phyloP scores from a whole-genome alignment of 2,329 filamentous ascomycete species.

The Talaromyces sp. region DNA sequence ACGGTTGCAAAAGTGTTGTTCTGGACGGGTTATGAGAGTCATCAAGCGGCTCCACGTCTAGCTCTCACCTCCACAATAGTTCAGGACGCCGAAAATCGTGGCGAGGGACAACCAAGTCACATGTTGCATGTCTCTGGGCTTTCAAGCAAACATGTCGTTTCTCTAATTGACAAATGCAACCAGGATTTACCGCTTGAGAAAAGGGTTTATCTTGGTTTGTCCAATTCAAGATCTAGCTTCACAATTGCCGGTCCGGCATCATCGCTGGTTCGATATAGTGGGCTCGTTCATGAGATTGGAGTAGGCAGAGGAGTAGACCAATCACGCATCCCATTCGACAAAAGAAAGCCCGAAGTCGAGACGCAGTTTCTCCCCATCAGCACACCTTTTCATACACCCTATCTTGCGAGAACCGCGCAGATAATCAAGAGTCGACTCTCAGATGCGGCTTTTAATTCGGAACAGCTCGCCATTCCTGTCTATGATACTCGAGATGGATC shows the following conservation, averaged over 20 bases:
- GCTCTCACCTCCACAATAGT: background rate
- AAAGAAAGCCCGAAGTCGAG: slow-evolving; percentile 28
- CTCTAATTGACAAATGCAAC: background rate
- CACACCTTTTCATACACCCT: slow-evolving; percentile 40
- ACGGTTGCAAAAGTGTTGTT: slow-evolving; percentile 89
- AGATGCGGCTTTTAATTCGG: background rate
- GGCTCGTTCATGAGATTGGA: background rate
- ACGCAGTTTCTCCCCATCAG: slow-evolving; percentile 40
- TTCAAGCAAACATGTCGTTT: background rate
- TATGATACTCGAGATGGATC: background rate
- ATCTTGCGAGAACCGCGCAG: slow-evolving; percentile 27
- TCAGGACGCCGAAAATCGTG: background rate
- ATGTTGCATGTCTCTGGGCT: slow-evolving; percentile 2
- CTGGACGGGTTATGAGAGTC: slow-evolving; percentile 59
- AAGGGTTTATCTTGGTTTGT: background rate
- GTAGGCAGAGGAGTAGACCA: slow-evolving; percentile 21
- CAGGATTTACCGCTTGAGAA: background rate
- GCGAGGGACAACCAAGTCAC: slow-evolving; percentile 4
- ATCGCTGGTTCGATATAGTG: background rate
- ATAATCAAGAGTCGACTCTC: background rate
- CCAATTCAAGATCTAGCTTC: background rate
- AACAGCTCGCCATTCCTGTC: background rate
- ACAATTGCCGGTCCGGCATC: background rate
- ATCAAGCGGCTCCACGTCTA: background rate
- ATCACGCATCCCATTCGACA: slow-evolving; percentile 30